phyloP scores from a whole-genome alignment of 2,329 filamentous ascomycete species.

The Penicillium hesseltinei region DNA sequence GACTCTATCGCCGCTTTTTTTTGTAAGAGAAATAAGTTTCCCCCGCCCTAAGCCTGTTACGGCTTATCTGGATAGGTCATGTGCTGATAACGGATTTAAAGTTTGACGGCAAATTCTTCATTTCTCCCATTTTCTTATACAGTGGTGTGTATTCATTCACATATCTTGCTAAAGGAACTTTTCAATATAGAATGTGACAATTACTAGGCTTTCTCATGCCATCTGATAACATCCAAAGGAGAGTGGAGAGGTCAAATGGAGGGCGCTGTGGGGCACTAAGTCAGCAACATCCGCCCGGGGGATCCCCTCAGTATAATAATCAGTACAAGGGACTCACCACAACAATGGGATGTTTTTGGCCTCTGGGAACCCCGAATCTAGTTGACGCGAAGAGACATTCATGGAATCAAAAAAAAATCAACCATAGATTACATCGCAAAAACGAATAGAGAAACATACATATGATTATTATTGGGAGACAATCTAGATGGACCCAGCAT shows the following conservation, averaged over 20 bases:
- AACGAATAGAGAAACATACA: no score
- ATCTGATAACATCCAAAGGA: neutral
- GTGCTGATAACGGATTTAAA: constrained; percentile 18
- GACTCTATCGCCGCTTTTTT: constrained; percentile 21
- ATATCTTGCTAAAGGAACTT: neutral
- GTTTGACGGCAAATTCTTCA: neutral
- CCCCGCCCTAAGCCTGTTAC: constrained; percentile 25
- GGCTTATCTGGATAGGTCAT: constrained; percentile 23
- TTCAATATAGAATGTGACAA: neutral
- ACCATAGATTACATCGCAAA: no score
- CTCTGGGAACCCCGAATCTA: neutral
- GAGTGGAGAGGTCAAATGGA: neutral
- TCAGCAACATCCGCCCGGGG: neutral
- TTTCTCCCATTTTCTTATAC: neutral
- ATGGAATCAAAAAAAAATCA: neutral
- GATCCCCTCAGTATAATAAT: neutral
- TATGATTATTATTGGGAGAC: neutral
- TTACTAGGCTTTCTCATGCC: neutral
- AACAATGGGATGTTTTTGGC: neutral
- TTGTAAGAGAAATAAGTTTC: constrained; percentile 21
- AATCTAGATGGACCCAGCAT: neutral
- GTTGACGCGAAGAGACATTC: neutral
- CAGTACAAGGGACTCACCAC: neutral
- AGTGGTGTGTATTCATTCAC: neutral
- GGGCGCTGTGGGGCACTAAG: neutral